A percentile compares a stretch with the other conserved stretches of the same genome.
phyloP scores from a whole-genome alignment of 768 basidiomycete genomes.

The Artomyces pyxidatus region DNA sequence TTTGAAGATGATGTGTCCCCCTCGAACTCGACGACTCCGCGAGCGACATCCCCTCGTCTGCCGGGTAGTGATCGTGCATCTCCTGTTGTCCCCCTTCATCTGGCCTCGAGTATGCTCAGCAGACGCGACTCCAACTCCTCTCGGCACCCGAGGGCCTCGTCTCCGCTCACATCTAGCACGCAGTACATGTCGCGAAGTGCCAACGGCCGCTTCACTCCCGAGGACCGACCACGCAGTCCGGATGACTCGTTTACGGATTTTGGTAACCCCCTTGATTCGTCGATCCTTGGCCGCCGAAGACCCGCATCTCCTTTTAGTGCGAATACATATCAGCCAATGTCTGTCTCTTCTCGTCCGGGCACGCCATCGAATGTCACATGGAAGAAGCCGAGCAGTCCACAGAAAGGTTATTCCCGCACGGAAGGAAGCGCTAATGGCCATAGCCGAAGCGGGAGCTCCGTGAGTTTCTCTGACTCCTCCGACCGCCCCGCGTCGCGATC shows the following conservation, averaged over 20 bases:
- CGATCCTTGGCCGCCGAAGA: conserved; percentile 47
- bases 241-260: conserved; percentile 16
- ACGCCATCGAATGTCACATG: conserved; percentile 79
- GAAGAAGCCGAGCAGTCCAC: conserved; percentile 33
- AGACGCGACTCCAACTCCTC: conserved; percentile 47
- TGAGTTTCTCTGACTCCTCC: conserved; percentile 24
- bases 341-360: conserved; percentile 39
- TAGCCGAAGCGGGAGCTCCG: conserved; percentile 53
- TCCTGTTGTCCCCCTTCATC: conserved; percentile 28
- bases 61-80: conserved; percentile 24
- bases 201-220: conserved; percentile 62
- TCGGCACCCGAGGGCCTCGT: conserved; percentile 37
- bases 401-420: neutral
- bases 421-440: conserved; percentile 31
- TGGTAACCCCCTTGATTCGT: conserved; percentile 30
- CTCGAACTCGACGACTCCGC: conserved; percentile 65
- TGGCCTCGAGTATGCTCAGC: conserved; percentile 31
- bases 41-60: conserved; percentile 60
- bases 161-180: conserved; percentile 37
- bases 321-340: conserved; percentile 51
- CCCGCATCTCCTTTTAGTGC: conserved; percentile 68
- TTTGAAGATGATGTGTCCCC: conserved; percentile 69
- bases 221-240: conserved; percentile 26
- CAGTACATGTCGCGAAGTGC: conserved; percentile 52
- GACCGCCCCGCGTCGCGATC: conserved; percentile 17